Conservation (phyloP, 2,329 filamentous ascomycete species). For the Ophiostoma ulmi region DNA sequence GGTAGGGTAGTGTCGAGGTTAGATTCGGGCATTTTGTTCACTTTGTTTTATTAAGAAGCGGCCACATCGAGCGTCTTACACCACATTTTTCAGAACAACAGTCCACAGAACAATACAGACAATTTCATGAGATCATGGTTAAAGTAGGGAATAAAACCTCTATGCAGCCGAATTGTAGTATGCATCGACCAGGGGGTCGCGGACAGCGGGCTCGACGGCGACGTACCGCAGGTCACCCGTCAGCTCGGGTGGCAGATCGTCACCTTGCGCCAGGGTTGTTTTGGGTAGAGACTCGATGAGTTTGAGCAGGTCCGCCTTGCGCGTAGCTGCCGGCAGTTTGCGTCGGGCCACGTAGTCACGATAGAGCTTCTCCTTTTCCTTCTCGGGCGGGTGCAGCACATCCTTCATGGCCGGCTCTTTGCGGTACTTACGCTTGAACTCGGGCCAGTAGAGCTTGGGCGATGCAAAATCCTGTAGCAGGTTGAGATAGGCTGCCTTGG, state of each 20-base stretch:
- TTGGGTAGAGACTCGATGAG: slow-evolving; percentile 59
- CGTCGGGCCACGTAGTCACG: slow-evolving; percentile 66
- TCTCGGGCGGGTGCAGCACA: slow-evolving; percentile 58
- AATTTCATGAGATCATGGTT: not conserved
- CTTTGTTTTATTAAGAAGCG: not conserved
- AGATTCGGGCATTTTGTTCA: not conserved
- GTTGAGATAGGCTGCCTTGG: slow-evolving; percentile 72
- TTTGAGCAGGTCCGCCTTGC: slow-evolving; percentile 63
- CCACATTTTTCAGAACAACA: not conserved
- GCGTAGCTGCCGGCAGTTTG: slow-evolving; percentile 58
- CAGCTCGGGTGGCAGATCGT: slow-evolving; percentile 56
- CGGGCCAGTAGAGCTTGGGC: slow-evolving; percentile 92
- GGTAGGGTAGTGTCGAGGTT: slow-evolving; percentile 63
- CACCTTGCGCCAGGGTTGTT: slow-evolving; percentile 50
- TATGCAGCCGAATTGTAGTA: slow-evolving; percentile 44
- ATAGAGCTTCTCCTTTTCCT: slow-evolving; percentile 74
- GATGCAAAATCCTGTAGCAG: slow-evolving; percentile 79
- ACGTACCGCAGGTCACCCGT: slow-evolving; percentile 66
- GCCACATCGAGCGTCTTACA: not conserved
- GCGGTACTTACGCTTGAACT: slow-evolving; percentile 87
- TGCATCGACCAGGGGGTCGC: slow-evolving; percentile 61
- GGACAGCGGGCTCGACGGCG: slow-evolving; percentile 54
- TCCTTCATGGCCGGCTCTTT: slow-evolving; percentile 79
- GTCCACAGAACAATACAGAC: not conserved
- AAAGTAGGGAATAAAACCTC: not conserved